Percentiles rank a stretch among this genome's conserved stretches.
Conservation (phyloP, 208 protist species). For the Trypanosoma caninum region DNA sequence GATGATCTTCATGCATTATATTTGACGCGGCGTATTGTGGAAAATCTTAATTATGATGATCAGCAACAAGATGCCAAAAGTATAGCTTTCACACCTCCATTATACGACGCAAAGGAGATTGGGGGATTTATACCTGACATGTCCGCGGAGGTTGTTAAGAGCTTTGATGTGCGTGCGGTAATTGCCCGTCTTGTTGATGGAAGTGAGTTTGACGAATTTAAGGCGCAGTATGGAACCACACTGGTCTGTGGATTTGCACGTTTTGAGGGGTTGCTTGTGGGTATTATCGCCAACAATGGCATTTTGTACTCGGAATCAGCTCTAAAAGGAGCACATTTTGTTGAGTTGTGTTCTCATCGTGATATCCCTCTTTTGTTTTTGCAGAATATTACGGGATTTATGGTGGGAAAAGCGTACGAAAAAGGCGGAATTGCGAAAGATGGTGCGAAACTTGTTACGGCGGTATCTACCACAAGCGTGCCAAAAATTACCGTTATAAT, state of each 20-base stretch:
- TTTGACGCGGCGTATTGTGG: conserved; percentile 79
- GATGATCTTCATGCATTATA: conserved; percentile 90
- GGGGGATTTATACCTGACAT: conserved; percentile 90
- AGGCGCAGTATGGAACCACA: conserved; percentile 90
- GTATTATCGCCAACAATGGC: conserved; percentile 97
- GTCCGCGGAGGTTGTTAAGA: conserved; percentile 69
- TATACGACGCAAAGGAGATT: conserved; percentile 81
- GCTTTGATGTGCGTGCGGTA: conserved; percentile 85
- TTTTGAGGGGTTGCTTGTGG: conserved; percentile 93
- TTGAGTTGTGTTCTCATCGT: conserved; percentile 94
- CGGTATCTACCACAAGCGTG: conserved; percentile 91
- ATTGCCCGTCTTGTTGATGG: conserved; percentile 95
- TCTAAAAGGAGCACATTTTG: conserved; percentile 93
- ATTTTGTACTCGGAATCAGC: conserved; percentile 93
- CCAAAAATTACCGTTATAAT: conserved; percentile 96
- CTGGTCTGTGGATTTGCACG: conserved; percentile 92
- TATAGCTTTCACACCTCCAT: conserved; percentile 72
- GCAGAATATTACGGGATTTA: conserved; percentile 97
- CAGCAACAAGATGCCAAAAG: conserved; percentile 21
- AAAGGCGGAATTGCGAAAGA: conserved; percentile 95
- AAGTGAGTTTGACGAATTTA: conserved; percentile 94
- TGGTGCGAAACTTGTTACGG: conserved; percentile 95
- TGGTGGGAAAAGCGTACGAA: conserved; percentile 92
- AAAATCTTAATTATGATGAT: conserved; percentile 77
- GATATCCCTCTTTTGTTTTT: conserved; percentile 95